These are phyloP conservation scores for Diaporthe nobilis DNA, from an alignment of 2,329 filamentous ascomycete species.

Conservation along the genomic window DNA sequence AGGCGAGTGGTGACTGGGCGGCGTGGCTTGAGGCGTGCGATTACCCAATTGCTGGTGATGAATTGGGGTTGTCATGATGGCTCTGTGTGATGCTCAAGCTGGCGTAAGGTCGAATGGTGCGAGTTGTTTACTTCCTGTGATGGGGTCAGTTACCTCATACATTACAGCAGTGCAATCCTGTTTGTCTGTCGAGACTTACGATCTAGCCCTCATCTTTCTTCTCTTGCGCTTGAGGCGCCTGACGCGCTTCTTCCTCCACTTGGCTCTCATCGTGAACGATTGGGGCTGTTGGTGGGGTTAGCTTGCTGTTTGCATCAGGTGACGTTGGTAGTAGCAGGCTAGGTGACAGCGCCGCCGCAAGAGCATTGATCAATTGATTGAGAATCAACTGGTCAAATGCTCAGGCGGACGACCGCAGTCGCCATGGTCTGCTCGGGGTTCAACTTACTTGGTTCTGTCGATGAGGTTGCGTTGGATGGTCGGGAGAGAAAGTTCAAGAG, in stretches of 20 bases:
- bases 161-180: neutral
- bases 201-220: conserved; percentile 99
- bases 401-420: conserved; percentile 2
- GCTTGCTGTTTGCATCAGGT: conserved; percentile 28
- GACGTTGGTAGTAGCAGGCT: conserved; percentile 36
- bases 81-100: conserved; percentile 53
- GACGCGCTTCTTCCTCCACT: conserved; percentile 99
- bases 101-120: conserved; percentile 67
- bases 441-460: conserved; percentile 56
- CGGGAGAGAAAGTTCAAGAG: conserved; percentile 52
- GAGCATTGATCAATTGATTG: conserved; percentile 32
- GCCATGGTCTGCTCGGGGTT: neutral
- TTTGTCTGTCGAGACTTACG: conserved; percentile 73
- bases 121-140: conserved; percentile 77
- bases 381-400: neutral
- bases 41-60: conserved; percentile 41
- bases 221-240: conserved; percentile 99
- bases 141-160: conserved; percentile 52
- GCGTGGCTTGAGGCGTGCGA: conserved; percentile 37
- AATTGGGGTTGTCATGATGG: conserved; percentile 52
- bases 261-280: conserved; percentile 84
- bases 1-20: conserved; percentile 36
- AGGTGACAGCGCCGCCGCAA: conserved; percentile 13
- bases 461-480: conserved; percentile 62
- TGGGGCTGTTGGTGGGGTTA: conserved; percentile 48